Evolutionary conservation across 441 rosid genomes (phyloP).

Genomic region (Pelargonium australe): DNA sequence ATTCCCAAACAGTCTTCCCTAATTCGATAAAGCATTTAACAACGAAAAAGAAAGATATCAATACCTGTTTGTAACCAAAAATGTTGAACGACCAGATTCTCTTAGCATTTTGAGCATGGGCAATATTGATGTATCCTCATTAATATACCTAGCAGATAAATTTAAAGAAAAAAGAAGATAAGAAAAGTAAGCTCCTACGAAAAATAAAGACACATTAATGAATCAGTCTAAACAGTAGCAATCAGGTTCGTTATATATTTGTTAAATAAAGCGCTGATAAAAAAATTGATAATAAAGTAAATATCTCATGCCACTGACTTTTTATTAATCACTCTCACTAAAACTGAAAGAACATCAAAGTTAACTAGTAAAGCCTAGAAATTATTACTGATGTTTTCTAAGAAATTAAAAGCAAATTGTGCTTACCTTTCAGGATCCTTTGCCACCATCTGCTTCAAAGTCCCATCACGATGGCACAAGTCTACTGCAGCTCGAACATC

Average conservation of each 20-base stretch:
- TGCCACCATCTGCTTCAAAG: constrained; percentile 94
- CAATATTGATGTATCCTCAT: constrained; percentile 63
- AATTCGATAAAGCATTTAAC: neutral
- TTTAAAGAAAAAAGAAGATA: constrained; percentile 1
- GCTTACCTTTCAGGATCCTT: constrained; percentile 68
- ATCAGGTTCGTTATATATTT: neutral
- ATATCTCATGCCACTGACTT: neutral
- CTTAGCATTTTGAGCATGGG: constrained; percentile 82
- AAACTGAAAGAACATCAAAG: neutral
- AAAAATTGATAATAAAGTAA: no score
- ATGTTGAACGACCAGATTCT: constrained; percentile 82
- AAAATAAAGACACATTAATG: neutral
- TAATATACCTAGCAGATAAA: constrained; percentile 53
- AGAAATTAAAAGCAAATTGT: neutral
- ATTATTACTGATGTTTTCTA: neutral
- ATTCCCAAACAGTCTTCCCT: no score
- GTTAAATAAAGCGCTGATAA: neutral
- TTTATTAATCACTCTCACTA: neutral
- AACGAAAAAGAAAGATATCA: neutral
- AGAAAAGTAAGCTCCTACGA: neutral
- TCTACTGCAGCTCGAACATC: constrained; percentile 98
- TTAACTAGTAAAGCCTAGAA: neutral
- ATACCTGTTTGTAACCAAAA: constrained; percentile 93
- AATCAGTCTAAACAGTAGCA: constrained; percentile 2
- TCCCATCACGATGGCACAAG: constrained; percentile 98